phyloP scores from a whole-genome alignment of 2,329 filamentous ascomycete species.

The Diaporthe velutina region DNA sequence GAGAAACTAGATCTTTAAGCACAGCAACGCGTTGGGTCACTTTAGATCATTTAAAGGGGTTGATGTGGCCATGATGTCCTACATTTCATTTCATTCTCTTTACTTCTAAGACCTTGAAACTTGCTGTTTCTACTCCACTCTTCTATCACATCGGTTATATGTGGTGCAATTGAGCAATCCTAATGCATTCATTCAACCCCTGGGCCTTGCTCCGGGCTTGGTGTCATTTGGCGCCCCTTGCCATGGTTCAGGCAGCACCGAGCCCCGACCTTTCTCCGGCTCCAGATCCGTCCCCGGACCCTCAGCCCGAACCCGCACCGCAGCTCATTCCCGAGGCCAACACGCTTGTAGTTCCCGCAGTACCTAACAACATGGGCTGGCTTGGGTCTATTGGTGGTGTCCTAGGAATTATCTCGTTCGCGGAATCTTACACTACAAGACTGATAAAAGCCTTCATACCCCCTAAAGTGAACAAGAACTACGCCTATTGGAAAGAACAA shows the following conservation, averaged over 20 bases:
- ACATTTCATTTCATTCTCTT: too few species aligned
- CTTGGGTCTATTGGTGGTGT: neutral
- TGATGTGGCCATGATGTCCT: too few species aligned
- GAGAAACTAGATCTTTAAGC: too few species aligned
- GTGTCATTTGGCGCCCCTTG: neutral
- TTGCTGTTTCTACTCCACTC: too few species aligned
- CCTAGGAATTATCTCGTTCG: neutral
- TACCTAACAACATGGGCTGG: neutral
- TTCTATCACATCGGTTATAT: too few species aligned
- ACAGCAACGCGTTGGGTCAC: too few species aligned
- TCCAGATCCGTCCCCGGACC: neutral
- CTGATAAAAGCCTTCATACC: neutral
- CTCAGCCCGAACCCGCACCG: neutral
- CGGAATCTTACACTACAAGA: neutral
- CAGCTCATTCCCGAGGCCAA: neutral
- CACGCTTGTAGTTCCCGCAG: too few species aligned
- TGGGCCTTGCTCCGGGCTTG: neutral
- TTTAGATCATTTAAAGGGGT: too few species aligned
- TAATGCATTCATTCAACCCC: neutral
- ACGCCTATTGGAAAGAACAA: neutral
- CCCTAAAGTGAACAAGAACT: too few species aligned
- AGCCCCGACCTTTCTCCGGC: neutral
- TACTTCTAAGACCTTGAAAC: too few species aligned
- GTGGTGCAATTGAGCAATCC: too few species aligned
- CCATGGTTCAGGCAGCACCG: neutral